phyloP scores from a whole-genome alignment of 2,329 filamentous ascomycete species.

The Phialocephala subalpina region DNA sequence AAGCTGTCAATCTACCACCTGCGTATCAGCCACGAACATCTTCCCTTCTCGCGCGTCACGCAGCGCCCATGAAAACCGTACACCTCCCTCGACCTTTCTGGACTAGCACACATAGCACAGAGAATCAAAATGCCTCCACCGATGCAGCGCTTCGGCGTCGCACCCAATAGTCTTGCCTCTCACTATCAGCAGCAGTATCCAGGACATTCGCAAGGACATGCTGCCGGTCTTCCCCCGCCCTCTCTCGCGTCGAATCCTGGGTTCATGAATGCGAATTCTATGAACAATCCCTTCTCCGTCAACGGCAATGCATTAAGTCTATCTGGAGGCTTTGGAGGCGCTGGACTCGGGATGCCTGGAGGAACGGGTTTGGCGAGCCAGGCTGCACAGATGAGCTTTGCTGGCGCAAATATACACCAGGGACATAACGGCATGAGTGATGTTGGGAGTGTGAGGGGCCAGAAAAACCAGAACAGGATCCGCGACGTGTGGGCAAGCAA shows the following conservation, averaged over 20 bases:
- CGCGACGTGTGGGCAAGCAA: constrained; percentile 97
- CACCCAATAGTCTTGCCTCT: constrained; percentile 43
- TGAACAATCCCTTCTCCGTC: constrained; percentile 72
- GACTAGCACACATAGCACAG: constrained; percentile 42
- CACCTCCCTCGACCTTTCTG: constrained; percentile 40
- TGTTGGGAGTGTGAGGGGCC: constrained; percentile 58
- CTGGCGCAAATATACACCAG: constrained; percentile 71
- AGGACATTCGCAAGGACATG: constrained; percentile 54
- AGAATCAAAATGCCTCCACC: constrained; percentile 45
- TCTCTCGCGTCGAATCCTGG: constrained; percentile 72
- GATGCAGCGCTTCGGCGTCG: constrained; percentile 45
- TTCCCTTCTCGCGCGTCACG: constrained; percentile 31
- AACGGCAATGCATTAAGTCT: constrained; percentile 60
- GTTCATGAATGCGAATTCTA: constrained; percentile 75
- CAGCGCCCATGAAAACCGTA: constrained; percentile 45
- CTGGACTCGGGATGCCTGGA: constrained; percentile 57
- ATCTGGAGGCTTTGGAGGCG: constrained; percentile 63
- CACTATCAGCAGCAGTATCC: constrained; percentile 56
- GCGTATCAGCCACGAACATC: neutral
- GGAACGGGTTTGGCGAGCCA: constrained; percentile 83
- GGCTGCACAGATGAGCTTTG: constrained; percentile 87
- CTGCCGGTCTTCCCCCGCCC: constrained; percentile 58
- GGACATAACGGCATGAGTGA: constrained; percentile 61
- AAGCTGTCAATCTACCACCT: neutral
- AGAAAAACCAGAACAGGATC: constrained; percentile 79